Conservation (phyloP, 306 rosid genomes). For the Argentina anserina region DNA sequence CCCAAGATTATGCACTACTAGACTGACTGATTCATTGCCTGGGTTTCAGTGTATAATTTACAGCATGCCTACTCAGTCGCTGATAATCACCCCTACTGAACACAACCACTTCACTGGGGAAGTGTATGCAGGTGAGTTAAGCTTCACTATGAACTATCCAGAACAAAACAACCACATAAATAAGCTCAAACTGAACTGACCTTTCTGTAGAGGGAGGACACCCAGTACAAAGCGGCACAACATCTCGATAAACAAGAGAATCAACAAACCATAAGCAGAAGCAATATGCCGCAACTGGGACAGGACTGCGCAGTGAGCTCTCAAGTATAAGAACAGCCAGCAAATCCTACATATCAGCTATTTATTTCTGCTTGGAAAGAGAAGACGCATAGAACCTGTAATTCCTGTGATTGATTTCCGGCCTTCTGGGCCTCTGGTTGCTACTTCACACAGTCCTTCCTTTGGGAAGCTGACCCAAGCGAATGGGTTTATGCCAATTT, state of each 20-base stretch:
- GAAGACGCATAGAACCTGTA: not conserved
- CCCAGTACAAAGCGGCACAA: not conserved
- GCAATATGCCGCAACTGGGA: not conserved
- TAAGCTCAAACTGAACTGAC: not conserved
- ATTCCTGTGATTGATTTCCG: not conserved
- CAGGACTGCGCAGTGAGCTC: not conserved
- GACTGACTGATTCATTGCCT: not conserved
- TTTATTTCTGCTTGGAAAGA: not conserved
- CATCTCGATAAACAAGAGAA: not conserved
- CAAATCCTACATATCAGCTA: not conserved
- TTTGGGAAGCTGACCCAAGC: not conserved
- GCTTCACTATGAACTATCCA: not conserved
- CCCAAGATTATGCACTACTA: not conserved
- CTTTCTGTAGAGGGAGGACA: not conserved
- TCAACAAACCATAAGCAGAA: not conserved
- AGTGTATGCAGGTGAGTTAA: slow-evolving; percentile 15
- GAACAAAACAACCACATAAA: not conserved
- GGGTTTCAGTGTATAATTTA: slow-evolving; percentile 22
- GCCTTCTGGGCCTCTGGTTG: too few species aligned
- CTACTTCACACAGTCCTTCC: not conserved
- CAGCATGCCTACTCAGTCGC: not conserved
- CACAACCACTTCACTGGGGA: slow-evolving; percentile 15
- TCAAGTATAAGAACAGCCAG: not conserved
- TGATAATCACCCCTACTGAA: slow-evolving; percentile 16
- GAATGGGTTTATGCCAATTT: not conserved